Percentiles rank a stretch among this genome's conserved stretches.
Evolutionary conservation across 2,329 filamentous ascomycete species (phyloP).

Genomic region (Neoascochyta sp.): DNA sequence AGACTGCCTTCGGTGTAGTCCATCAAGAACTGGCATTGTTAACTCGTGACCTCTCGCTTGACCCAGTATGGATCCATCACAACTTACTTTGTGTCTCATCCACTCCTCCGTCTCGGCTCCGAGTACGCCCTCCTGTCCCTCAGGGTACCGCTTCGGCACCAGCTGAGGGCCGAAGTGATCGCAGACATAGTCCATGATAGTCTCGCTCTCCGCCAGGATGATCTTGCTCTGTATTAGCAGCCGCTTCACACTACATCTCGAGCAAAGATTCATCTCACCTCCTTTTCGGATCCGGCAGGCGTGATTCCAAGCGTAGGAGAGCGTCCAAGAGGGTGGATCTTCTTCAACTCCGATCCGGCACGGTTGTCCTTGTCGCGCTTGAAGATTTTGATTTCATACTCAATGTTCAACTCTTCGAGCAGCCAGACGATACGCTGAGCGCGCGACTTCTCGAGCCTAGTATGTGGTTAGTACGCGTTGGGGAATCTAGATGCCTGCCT

Average conservation of each 20-base stretch:
- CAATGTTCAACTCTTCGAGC: conserved; percentile 73
- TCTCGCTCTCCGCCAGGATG: conserved; percentile 75
- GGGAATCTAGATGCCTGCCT: no score
- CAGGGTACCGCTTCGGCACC: conserved; percentile 51
- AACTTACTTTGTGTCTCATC: conserved; percentile 51
- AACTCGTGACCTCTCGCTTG: no score
- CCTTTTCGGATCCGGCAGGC: conserved; percentile 44
- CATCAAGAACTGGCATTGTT: conserved; percentile 52
- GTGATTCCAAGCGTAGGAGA: conserved; percentile 72
- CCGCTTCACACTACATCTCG: no score
- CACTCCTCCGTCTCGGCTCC: conserved; percentile 59
- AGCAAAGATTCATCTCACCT: no score
- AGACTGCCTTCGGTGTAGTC: conserved; percentile 83
- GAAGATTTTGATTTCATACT: conserved; percentile 77
- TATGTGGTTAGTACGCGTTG: no score
- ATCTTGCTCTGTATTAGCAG: no score
- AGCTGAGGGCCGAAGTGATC: conserved; percentile 59
- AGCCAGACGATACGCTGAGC: conserved; percentile 83
- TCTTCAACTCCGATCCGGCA: conserved; percentile 72
- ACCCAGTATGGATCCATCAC: no score
- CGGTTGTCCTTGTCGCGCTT: conserved; percentile 62
- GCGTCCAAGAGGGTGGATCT: conserved; percentile 82
- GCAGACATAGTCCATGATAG: conserved; percentile 77
- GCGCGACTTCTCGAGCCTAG: conserved; percentile 82
- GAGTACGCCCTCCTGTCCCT: conserved; percentile 53